A percentile compares a stretch with the other conserved stretches of the same genome.
These are phyloP conservation scores for Umbelopsis sp. DNA, from an alignment of 192 early-diverging fungal genomes.

Conservation along the genomic window DNA sequence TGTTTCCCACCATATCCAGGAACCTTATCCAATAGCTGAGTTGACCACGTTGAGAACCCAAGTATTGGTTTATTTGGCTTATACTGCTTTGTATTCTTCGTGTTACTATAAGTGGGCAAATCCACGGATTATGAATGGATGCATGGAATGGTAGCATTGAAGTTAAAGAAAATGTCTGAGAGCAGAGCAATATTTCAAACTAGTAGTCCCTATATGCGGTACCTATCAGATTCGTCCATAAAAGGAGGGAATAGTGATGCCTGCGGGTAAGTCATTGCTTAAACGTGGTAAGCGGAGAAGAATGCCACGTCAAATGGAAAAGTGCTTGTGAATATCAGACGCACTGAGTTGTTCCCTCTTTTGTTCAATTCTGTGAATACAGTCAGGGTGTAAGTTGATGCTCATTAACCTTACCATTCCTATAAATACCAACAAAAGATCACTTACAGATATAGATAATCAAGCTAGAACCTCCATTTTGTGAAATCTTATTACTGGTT, in stretches of 20 bases:
- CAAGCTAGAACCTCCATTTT: too few relatives aligned
- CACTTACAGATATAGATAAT: too few relatives aligned
- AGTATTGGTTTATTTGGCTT: conserved; percentile 28
- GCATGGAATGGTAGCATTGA: not conserved
- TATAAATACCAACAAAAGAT: not conserved
- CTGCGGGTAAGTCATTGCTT: not conserved
- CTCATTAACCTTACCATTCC: not conserved
- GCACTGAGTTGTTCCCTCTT: not conserved
- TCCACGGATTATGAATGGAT: too few relatives aligned
- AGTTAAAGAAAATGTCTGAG: not conserved
- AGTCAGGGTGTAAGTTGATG: not conserved
- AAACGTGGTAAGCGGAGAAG: not conserved
- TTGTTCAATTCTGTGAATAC: not conserved
- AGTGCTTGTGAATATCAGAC: not conserved
- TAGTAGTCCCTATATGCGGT: not conserved
- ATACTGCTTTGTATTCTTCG: not conserved
- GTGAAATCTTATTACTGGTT: not conserved
- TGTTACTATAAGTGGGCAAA: not conserved
- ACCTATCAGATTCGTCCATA: conserved; percentile 9
- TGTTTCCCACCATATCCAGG: conserved; percentile 37
- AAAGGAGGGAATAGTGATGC: not conserved
- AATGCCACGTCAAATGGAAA: conserved; percentile 9
- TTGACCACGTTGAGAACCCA: conserved; percentile 41
- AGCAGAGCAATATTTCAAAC: not conserved
- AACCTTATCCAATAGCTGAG: conserved; percentile 34